Evolutionary conservation across 805 yeast species (phyloP).

Genomic region (Torulaspora indica): DNA sequence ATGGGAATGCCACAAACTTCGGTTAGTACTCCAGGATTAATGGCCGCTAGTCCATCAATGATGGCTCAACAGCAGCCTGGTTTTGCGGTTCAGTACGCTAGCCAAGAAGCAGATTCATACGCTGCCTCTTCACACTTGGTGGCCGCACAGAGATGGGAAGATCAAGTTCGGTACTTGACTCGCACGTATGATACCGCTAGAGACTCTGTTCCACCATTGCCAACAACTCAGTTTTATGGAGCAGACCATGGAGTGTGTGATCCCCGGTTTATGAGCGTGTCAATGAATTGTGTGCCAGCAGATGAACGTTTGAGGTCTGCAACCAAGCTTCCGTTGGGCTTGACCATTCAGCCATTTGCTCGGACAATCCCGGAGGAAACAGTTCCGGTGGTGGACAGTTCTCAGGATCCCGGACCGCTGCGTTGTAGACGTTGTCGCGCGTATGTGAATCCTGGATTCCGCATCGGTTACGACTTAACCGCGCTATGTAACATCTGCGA

Average conservation of each 20-base stretch:
- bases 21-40: conserved; percentile 13
- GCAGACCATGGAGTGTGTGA: conserved; percentile 82
- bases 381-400: conserved; percentile 49
- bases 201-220: conserved; percentile 76
- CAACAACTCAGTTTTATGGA: conserved; percentile 64
- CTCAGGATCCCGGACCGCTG: conserved; percentile 61
- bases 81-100: conserved; percentile 4
- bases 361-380: conserved; percentile 46
- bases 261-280: conserved; percentile 69
- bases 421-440: conserved; percentile 91
- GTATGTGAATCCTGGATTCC: conserved; percentile 81
- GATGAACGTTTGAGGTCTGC: conserved; percentile 62
- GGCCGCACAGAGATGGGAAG: conserved; percentile 35
- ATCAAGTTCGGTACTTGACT: conserved; percentile 37
- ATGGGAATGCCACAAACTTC: conserved; percentile 11
- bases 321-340: conserved; percentile 75
- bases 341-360: conserved; percentile 83
- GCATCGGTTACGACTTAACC: conserved; percentile 50
- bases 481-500: conserved; percentile 86
- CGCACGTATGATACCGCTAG: conserved; percentile 63
- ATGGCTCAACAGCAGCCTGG: conserved; percentile 11
- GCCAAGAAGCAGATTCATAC: not conserved
- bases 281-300: conserved; percentile 80
- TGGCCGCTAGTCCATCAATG: conserved; percentile 14
- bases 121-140: conserved; percentile 26